Evolutionary conservation across 1,139 yeast species (phyloP).

Genomic region (Blastobotrys arbuscula): DNA sequence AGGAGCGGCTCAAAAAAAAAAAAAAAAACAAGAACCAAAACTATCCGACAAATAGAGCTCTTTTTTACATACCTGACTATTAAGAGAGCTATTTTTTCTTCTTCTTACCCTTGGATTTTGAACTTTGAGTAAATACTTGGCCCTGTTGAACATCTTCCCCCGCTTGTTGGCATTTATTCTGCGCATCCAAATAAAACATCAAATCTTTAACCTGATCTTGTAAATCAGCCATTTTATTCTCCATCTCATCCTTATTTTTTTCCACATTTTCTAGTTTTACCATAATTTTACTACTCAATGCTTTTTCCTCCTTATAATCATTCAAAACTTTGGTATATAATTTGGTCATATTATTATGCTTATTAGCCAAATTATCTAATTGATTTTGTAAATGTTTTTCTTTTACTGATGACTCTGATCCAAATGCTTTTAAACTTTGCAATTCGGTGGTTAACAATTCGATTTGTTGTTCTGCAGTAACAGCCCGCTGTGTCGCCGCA

Average conservation of each 20-base stretch:
- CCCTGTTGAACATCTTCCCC: conserved; percentile 68
- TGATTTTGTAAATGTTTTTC: conserved; percentile 24
- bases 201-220: conserved; percentile 65
- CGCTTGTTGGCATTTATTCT: conserved; percentile 63
- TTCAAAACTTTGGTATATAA: conserved; percentile 29
- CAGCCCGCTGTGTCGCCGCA: conserved; percentile 35
- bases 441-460: conserved; percentile 5
- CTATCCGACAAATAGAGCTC: too few relatives aligned
- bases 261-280: conserved; percentile 34
- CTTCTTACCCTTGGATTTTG: conserved; percentile 14
- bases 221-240: conserved; percentile 38
- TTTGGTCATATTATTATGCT: conserved; percentile 31
- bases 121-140: conserved; percentile 41
- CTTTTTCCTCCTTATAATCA: conserved; percentile 43
- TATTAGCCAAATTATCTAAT: conserved; percentile 31
- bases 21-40: too few relatives aligned
- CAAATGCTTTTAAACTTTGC: conserved; percentile 10
- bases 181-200: conserved; percentile 75
- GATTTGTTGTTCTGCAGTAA: conserved; percentile 29
- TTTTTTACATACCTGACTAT: too few relatives aligned
- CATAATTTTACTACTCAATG: conserved; percentile 44
- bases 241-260: conserved; percentile 49
- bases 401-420: conserved; percentile 15
- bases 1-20: conserved; percentile 1
- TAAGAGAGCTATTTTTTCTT: neutral